Conservation (phyloP, 768 basidiomycete genomes). For the Terana coerulea region DNA sequence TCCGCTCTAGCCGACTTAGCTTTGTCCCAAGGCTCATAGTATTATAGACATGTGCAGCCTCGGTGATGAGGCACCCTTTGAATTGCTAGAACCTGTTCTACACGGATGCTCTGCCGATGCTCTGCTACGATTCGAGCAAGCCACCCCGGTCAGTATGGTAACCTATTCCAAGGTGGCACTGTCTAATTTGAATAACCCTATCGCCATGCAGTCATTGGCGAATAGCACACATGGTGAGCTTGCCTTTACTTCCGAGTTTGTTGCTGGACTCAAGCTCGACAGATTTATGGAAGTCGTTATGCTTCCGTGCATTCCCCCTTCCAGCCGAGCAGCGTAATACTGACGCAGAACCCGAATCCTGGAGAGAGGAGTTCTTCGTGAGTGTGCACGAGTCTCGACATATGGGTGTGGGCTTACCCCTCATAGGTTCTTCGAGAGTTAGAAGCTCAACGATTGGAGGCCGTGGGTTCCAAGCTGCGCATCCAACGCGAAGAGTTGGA, state of each 20-base stretch:
- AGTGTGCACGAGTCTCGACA: conserved; percentile 25
- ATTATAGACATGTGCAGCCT: conserved; percentile 58
- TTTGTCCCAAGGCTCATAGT: conserved; percentile 9
- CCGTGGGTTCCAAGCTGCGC: conserved; percentile 57
- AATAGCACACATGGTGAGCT: conserved; percentile 51
- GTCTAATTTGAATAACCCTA: conserved; percentile 11
- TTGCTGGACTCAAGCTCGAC: conserved; percentile 5
- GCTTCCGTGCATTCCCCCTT: conserved; percentile 56
- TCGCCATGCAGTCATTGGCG: conserved; percentile 32
- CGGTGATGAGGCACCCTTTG: conserved; percentile 58
- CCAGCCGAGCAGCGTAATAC: conserved; percentile 42
- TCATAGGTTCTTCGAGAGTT: conserved; percentile 49
- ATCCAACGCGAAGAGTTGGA: conserved; percentile 65
- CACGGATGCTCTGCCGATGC: conserved; percentile 70
- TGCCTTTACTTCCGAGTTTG: not conserved
- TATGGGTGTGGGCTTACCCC: not conserved
- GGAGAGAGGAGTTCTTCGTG: conserved; percentile 71
- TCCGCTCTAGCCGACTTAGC: conserved; percentile 10
- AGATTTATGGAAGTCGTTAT: conserved; percentile 69
- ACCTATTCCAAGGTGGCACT: not conserved
- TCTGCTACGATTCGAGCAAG: conserved; percentile 62
- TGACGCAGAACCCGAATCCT: conserved; percentile 50
- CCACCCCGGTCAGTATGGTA: conserved; percentile 55
- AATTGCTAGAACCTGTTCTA: conserved; percentile 69
- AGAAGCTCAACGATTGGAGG: conserved; percentile 64